Base-by-base conservation (phyloP, 2,329 filamentous ascomycete species). In the Cladosporium sp. region DNA sequence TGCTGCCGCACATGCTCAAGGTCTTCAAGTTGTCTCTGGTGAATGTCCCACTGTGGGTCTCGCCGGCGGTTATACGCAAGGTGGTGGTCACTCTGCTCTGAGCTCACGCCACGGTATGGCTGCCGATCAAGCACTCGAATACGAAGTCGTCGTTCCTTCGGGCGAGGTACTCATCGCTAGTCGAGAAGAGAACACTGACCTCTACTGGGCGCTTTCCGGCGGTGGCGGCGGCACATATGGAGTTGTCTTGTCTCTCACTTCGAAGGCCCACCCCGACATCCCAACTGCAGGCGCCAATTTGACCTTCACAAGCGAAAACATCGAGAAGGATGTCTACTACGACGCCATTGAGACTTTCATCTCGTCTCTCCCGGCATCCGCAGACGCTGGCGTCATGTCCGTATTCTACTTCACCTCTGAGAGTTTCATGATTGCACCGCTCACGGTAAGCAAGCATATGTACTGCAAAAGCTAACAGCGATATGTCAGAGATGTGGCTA, bases 191-290 rank as follows among this genome's bases (percentile, higher is more conserved):
- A 81, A 87, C 61, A 58, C 72, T 0, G 84, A 87, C 52, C 73
- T 88, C 1, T 87, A 83, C 72, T 88, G 84, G 84, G 85, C 84
- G 1, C 69, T 86, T 1, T 75, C 75, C 40, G 83, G 83, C 3
- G 83, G 84, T 0, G 84, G 85, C 2, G 80, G 78, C 7, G 81
- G 83, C 12, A 85, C 77, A 34, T 87, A 80, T 61, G 84, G 75
- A 2, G 74, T 86, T 2, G 81, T 86, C 1, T 68, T 77, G 13
- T 81, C 79, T 1, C 74, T 85, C 67, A 85, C 80, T 0, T 72
- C 79, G 36, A 80, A 79, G 59, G 75, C 78, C 1, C 75, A 84
- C 66, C 70, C 73, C 0, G 76, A 79, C 57, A 67, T 67, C 6
- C 67, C 69, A 0, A 72, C 78, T 4, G 73, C 75, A 1, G 80